These are phyloP conservation scores for Buddleja alternifolia DNA, from an alignment of 257 asterid species.

Conservation along the genomic window DNA sequence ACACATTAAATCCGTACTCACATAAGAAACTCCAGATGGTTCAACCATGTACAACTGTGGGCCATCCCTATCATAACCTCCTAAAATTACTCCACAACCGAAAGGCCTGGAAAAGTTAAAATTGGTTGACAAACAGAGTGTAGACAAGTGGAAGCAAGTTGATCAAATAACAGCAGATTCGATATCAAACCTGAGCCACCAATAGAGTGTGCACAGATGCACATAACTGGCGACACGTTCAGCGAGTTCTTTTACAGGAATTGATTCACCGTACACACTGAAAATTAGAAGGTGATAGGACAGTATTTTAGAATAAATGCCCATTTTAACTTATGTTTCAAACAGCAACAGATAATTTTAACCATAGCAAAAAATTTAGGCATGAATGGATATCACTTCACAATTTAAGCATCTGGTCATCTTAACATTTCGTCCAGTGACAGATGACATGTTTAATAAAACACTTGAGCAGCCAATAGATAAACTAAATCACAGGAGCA, in stretches of 20 bases:
- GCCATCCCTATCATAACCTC: slow-evolving; percentile 91
- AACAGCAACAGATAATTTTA: neutral
- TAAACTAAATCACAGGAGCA: neutral
- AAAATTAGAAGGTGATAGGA: slow-evolving; percentile 19
- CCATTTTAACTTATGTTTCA: neutral
- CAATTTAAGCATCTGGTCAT: neutral
- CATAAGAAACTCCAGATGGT: slow-evolving; percentile 86
- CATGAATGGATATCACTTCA: neutral
- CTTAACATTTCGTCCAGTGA: neutral
- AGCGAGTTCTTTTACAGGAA: slow-evolving; percentile 87
- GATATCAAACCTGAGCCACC: slow-evolving; percentile 87
- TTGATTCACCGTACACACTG: slow-evolving; percentile 75
- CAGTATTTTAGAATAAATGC: slow-evolving; percentile 8
- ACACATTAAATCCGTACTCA: slow-evolving; percentile 43
- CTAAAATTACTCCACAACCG: slow-evolving; percentile 85
- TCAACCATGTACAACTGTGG: slow-evolving; percentile 84
- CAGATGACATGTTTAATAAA: neutral
- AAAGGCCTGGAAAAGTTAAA: slow-evolving; percentile 60
- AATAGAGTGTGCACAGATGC: slow-evolving; percentile 84
- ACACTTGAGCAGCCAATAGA: neutral
- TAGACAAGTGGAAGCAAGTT: slow-evolving; percentile 10
- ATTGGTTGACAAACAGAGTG: slow-evolving; percentile 25
- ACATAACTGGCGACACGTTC: slow-evolving; percentile 90
- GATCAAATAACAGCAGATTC: slow-evolving; percentile 1
- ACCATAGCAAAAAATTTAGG: slow-evolving; percentile 1